Base-by-base conservation (phyloP, 345 rosid species). In the Gossypium anomalum region DNA sequence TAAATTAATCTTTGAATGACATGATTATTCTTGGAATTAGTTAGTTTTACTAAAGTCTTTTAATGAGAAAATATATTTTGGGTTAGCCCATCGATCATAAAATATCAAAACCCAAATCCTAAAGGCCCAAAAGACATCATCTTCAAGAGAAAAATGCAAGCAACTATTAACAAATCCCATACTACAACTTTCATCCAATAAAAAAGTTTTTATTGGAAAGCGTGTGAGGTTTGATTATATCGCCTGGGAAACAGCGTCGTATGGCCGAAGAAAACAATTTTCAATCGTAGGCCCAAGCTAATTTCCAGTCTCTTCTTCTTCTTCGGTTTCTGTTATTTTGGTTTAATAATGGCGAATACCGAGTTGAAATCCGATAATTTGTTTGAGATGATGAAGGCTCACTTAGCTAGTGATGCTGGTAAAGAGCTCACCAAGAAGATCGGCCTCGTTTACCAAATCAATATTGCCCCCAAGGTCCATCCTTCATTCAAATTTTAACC, bases 391-490 rank as follows among this genome's bases (percentile, higher is more conserved):
- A 79, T 93, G 88, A 86, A 90, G 81, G 75, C 67, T 17, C 94
- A 89, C 83, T 85, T 95, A 67, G 64, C 87, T 64, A 82, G 94
- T 60, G 98, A 86, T 29, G 93, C 97, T 38, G 96, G 98, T 3
- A 83, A 82, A 72, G 77, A 83, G 11, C 55, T 95, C 71, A 81
- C 66, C 13, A 78, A 91, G 84, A 95, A 91, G 86, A 81, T 95
- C 56, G 90, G 88, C 60, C 94, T 89, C 58, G 96, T 95, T 47
- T 95, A 90, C 51, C 99, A 95, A 79, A 85, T 95, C 87, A 88
- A 95, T 80, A 64, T 95, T 71, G 93, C 99, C 62, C 98, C 99
- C n/a, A 87, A 91, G 93, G 98, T 95, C 59, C n/a, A 8, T 2
- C 19, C 12, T 48, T 4, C 34, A 2, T 47, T 14, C 13, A 2